These are phyloP conservation scores for Aspergillus vadensis DNA, from an alignment of 2,329 filamentous ascomycete genomes.

Conservation along the genomic window DNA sequence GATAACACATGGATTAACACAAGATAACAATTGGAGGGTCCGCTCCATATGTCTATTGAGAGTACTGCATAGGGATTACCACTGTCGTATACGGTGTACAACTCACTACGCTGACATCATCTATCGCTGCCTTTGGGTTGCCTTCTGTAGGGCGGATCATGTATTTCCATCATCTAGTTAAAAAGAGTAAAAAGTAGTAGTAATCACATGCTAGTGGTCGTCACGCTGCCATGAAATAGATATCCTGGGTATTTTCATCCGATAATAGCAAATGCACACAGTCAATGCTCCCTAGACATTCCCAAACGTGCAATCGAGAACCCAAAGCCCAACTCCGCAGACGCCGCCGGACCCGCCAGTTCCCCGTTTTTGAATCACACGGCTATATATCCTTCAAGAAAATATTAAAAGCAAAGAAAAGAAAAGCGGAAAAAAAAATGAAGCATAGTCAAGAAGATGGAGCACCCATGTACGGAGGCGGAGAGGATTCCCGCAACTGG, in stretches of 20 bases:
- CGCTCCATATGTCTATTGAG: not conserved
- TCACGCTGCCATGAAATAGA: conserved; percentile 23
- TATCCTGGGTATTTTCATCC: conserved; percentile 38
- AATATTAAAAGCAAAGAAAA: conserved; percentile 3
- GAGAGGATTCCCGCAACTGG: not conserved
- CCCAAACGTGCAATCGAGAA: conserved; percentile 15
- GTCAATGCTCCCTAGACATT: conserved; percentile 22
- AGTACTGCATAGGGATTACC: no score
- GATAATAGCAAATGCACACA: conserved; percentile 16
- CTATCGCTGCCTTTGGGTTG: not conserved
- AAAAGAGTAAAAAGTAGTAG: not conserved
- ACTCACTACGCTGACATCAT: no score
- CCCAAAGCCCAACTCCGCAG: conserved; percentile 10
- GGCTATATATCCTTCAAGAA: conserved; percentile 16
- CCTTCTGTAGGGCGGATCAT: conserved; percentile 3
- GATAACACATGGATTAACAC: no score
- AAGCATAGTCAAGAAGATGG: not conserved
- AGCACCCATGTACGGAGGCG: not conserved
- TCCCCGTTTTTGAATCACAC: conserved; percentile 14
- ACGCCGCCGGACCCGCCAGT: conserved; percentile 13
- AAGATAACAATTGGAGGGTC: not conserved
- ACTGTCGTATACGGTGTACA: no score
- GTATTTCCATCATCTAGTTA: conserved; percentile 21
- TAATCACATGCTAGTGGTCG: conserved; percentile 14
- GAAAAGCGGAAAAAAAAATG: no score